Evolutionary conservation across 306 rosid genomes (phyloP).

Genomic region (Leucaena leucocephala): DNA sequence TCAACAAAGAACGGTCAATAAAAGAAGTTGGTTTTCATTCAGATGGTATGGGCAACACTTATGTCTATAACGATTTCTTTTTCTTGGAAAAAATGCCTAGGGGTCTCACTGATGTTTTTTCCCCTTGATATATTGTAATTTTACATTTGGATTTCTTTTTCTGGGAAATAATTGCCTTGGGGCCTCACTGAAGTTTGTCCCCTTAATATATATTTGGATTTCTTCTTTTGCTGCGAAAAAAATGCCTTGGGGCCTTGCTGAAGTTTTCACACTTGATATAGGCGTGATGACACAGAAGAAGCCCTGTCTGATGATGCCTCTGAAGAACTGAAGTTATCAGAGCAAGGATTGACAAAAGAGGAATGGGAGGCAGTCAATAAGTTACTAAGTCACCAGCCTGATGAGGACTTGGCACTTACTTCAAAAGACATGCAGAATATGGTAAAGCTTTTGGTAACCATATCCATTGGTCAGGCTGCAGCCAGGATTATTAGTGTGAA

Average conservation of each 20-base stretch:
- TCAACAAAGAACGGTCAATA: slow-evolving; percentile 66
- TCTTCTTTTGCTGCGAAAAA: slow-evolving; percentile 10
- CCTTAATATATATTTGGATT: not conserved
- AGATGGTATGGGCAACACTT: slow-evolving; percentile 57
- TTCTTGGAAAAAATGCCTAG: not conserved
- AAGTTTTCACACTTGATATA: slow-evolving; percentile 34
- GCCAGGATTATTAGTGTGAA: slow-evolving; percentile 76
- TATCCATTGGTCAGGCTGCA: slow-evolving; percentile 85
- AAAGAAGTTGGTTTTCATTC: slow-evolving; percentile 89
- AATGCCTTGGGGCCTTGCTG: not conserved
- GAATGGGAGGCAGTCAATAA: slow-evolving; percentile 97
- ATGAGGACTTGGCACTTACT: slow-evolving; percentile 59
- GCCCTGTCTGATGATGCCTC: slow-evolving; percentile 54
- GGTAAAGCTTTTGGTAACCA: slow-evolving; percentile 72
- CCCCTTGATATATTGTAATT: not conserved
- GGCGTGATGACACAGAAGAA: slow-evolving; percentile 66
- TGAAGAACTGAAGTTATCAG: slow-evolving; percentile 56
- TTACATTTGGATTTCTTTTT: not conserved
- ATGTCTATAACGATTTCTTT: not conserved
- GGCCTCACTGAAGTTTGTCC: slow-evolving; percentile 11
- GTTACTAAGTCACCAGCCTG: slow-evolving; percentile 82
- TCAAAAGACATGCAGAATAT: slow-evolving; percentile 74
- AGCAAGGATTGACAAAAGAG: slow-evolving; percentile 80
- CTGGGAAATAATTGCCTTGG: not conserved
- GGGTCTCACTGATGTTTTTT: slow-evolving; percentile 2